Evolutionary conservation across 805 yeast species (phyloP), one percentile per base, ranked within the genome.

Genomic region (Kluyveromyces nonfermentans): DNA sequence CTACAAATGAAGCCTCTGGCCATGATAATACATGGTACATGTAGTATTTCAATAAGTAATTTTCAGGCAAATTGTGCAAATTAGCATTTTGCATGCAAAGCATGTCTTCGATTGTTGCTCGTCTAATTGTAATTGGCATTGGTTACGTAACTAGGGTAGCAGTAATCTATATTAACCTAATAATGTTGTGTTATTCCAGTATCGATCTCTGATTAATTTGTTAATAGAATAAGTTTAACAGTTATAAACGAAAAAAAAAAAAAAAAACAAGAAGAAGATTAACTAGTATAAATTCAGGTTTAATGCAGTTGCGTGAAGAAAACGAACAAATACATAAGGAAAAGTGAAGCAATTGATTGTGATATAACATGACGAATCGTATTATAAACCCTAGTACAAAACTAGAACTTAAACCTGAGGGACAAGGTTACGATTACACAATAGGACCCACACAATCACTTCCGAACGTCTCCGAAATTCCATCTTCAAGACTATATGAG

Each of bases 1-100:
- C 98, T 32, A 93, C 97, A 68, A 81, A 93, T 34, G 96, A 85
- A 12, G 95, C 94, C 62, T 90, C 95, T 1, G 98, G 98, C 98
- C 98, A 93, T 32, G 97, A 82, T 41, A 90, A 68, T 7, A 87
- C 75, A 65, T 93, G 98, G 65, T 93, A 93, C 73, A 93, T 75
- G 67, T 93, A 93, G 67, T 88, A 93, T 63, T 89, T 88, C 64
- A 89, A 69, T 50, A 85, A 82, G 61, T 93, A 93, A 67, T 93
- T 93, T 63, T 93, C 98, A 5, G 98, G 98, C 48, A 93, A 70
- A 59, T 90, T 90, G 51, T 83, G 83, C 62, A 89, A 69, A 61
- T 89, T 89, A 49, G 95, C 93, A 71, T 87, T 88, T 63, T 90
- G 98, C 89, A 90, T 93, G 16, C 93, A 93, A 65, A 86, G 94